These are phyloP conservation scores for Prunus mume DNA, from an alignment of 306 rosid genomes.

Conservation along the genomic window DNA sequence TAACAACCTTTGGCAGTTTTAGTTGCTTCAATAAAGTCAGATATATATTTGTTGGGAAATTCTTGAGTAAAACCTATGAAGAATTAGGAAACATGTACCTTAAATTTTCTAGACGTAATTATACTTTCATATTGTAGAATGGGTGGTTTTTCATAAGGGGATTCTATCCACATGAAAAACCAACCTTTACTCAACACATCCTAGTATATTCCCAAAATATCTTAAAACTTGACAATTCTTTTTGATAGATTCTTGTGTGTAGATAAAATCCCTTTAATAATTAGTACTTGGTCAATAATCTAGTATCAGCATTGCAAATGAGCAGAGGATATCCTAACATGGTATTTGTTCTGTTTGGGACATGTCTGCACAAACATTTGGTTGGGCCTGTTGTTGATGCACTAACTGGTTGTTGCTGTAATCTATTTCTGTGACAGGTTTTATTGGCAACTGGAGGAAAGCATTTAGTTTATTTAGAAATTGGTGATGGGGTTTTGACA, in stretches of 20 bases:
- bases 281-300: not conserved
- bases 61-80: not conserved
- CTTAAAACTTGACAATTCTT: not conserved
- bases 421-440: slow-evolving; percentile 57
- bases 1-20: too few relatives aligned
- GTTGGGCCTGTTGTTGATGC: not conserved
- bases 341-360: not conserved
- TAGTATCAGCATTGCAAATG: not conserved
- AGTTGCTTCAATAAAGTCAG: not conserved
- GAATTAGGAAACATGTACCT: not conserved
- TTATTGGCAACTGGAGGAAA: slow-evolving; percentile 97
- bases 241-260: not conserved
- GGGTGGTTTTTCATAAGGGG: not conserved
- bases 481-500: slow-evolving; percentile 69
- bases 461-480: slow-evolving; percentile 82
- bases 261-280: not conserved
- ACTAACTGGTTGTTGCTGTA: not conserved
- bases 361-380: not conserved
- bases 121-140: not conserved
- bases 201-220: not conserved
- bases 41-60: not conserved
- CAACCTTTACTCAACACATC: not conserved
- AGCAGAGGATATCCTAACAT: not conserved
- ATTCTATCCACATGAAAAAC: not conserved
- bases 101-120: not conserved